Evolutionary conservation across 805 yeast species (phyloP).

Genomic region (Candida qinlingensis): DNA sequence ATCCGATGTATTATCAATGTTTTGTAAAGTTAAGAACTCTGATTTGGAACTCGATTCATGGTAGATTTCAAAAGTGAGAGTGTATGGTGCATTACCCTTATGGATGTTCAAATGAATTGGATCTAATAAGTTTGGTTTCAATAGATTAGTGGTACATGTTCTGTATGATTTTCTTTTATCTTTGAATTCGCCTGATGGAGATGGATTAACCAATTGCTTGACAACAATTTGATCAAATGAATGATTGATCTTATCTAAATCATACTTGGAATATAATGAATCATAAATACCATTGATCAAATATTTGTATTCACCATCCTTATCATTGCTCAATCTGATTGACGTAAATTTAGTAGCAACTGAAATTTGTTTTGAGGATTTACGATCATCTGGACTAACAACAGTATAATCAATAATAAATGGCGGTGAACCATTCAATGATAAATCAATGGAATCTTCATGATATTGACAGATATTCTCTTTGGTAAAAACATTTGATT

Average conservation of each 20-base stretch:
- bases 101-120: constrained; percentile 53
- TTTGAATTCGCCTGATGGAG: constrained; percentile 57
- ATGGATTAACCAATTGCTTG: constrained; percentile 47
- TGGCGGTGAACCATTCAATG: constrained; percentile 56
- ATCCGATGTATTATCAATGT: constrained; percentile 36
- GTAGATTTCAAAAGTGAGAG: constrained; percentile 48
- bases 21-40: constrained; percentile 39
- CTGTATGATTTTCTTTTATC: constrained; percentile 43
- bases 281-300: constrained; percentile 61
- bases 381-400: constrained; percentile 49
- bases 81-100: constrained; percentile 58
- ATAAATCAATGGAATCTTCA: constrained; percentile 44
- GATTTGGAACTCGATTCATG: constrained; percentile 56
- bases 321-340: constrained; percentile 37
- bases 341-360: constrained; percentile 49
- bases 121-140: constrained; percentile 31
- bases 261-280: constrained; percentile 45
- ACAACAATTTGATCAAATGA: constrained; percentile 32
- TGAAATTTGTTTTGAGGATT: constrained; percentile 34
- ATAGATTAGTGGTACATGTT: constrained; percentile 40
- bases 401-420: constrained; percentile 67
- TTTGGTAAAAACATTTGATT: constrained; percentile 27
- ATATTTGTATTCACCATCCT: constrained; percentile 59
- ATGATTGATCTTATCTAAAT: constrained; percentile 27
- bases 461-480: constrained; percentile 42